phyloP scores from a whole-genome alignment of 2,329 filamentous ascomycete genomes.

The Pestalotiopsis sp. region DNA sequence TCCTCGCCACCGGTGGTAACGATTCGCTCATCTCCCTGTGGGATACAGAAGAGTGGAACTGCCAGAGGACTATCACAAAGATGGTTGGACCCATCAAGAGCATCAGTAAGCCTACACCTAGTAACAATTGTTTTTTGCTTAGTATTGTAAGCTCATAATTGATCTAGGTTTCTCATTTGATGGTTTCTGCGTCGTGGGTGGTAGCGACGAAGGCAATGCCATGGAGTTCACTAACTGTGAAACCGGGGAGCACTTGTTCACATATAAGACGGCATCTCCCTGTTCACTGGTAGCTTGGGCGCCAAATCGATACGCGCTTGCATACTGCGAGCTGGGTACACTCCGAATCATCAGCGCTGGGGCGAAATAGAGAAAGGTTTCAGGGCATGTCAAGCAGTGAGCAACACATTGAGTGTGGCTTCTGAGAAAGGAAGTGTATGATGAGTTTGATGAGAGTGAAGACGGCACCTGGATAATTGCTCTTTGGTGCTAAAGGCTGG shows the following conservation, averaged over 20 bases:
- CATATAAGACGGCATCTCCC: conserved; percentile 66
- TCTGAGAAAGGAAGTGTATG: no score
- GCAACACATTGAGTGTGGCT: no score
- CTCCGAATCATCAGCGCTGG: conserved; percentile 66
- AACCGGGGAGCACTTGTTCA: conserved; percentile 72
- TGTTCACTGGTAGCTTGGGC: conserved; percentile 75
- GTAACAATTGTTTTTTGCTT: not conserved
- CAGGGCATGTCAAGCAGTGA: not conserved
- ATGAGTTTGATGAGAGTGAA: no score
- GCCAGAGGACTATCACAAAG: conserved; percentile 68
- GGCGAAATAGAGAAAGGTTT: conserved; percentile 35
- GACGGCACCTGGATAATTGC: no score
- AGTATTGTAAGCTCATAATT: not conserved
- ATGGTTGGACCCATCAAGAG: conserved; percentile 72
- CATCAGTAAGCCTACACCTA: conserved; percentile 51
- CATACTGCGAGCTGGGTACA: conserved; percentile 70
- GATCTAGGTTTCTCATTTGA: conserved; percentile 72
- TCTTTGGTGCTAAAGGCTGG: no score
- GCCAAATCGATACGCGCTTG: conserved; percentile 72
- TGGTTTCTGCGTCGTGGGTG: conserved; percentile 72
- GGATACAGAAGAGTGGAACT: conserved; percentile 79
- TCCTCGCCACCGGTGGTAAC: conserved; percentile 73
- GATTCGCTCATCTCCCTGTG: conserved; percentile 77
- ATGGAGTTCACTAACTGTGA: conserved; percentile 73
- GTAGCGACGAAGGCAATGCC: conserved; percentile 71